phyloP scores from a whole-genome alignment of 257 asterid species.

The Solanum clarkiae region DNA sequence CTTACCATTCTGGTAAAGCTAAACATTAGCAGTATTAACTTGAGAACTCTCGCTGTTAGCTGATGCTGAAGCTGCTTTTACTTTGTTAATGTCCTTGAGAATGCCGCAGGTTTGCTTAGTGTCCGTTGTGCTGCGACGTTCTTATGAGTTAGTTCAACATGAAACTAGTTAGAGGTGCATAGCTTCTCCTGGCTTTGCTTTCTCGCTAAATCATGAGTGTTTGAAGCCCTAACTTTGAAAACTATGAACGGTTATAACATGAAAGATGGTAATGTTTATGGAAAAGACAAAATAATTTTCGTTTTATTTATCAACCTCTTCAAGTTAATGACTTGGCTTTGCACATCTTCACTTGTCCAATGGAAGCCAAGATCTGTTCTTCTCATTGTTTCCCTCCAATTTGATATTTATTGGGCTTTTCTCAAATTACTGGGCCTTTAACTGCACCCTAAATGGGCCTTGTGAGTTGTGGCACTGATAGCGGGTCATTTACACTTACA shows the following conservation, averaged over 20 bases:
- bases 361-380: not conserved
- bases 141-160: not conserved
- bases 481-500: not conserved
- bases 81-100: not conserved
- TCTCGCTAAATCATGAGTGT: not conserved
- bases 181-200: not conserved
- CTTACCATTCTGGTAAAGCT: not conserved
- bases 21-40: not conserved
- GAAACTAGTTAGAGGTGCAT: not conserved
- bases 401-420: not conserved
- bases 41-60: not conserved
- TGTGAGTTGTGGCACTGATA: not conserved
- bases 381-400: slow-evolving; percentile 41
- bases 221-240: not conserved
- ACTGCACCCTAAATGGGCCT: not conserved
- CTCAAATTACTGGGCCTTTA: not conserved
- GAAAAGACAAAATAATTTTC: not conserved
- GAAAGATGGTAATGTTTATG: not conserved
- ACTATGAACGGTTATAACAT: not conserved
- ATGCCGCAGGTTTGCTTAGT: not conserved
- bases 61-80: not conserved
- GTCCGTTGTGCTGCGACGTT: not conserved
- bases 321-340: too few relatives aligned
- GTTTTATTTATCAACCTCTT: not conserved
- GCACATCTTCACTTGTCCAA: not conserved